Evolutionary conservation across 768 basidiomycete genomes (phyloP).

Genomic region (Amylocystis lapponica): DNA sequence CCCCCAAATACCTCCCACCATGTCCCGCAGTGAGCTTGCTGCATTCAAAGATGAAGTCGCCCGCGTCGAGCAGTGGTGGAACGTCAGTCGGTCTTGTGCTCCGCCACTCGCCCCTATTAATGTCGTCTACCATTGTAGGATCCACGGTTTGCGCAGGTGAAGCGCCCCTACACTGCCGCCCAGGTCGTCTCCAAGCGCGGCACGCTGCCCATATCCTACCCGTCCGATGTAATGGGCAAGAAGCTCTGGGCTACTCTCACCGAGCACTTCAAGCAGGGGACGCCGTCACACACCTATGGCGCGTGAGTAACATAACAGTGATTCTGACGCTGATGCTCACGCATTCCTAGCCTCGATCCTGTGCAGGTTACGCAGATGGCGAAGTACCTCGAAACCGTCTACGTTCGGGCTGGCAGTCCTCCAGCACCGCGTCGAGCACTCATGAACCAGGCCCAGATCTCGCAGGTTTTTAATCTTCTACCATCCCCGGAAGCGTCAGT

Average conservation of each 20-base stretch:
- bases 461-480: constrained; percentile 71
- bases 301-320: constrained; percentile 64
- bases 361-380: constrained; percentile 99
- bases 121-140: constrained; percentile 42
- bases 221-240: constrained; percentile 79
- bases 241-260: constrained; percentile 77
- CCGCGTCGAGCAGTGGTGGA: constrained; percentile 88
- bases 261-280: constrained; percentile 69
- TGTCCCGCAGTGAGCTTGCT: constrained; percentile 57
- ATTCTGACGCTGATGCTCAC: neutral
- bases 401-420: constrained; percentile 97
- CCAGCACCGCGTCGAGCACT: constrained; percentile 87
- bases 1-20: constrained; percentile 21
- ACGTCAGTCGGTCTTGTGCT: constrained; percentile 42
- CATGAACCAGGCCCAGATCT: constrained; percentile 99
- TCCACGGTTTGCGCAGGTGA: constrained; percentile 82
- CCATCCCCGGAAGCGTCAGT: neutral
- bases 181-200: constrained; percentile 95
- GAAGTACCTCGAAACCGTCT: constrained; percentile 95
- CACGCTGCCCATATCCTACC: constrained; percentile 78
- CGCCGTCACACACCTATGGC: constrained; percentile 94
- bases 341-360: constrained; percentile 75
- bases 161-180: constrained; percentile 87
- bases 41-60: constrained; percentile 78
- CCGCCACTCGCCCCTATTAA: neutral